phyloP scores from a whole-genome alignment of 768 basidiomycete species.

The Trametes villosa region DNA sequence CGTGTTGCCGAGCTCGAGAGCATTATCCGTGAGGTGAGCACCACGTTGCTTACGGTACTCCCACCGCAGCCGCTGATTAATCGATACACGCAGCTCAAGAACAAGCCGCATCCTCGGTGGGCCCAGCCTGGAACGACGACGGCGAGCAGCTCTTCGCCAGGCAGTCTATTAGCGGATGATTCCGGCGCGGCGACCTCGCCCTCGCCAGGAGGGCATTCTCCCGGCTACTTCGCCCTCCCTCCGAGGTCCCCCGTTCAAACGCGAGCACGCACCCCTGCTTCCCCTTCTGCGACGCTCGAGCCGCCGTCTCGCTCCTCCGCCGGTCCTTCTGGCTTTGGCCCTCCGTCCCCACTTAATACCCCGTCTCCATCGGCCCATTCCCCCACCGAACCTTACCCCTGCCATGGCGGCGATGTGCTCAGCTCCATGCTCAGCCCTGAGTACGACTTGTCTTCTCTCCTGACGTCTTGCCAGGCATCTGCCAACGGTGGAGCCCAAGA shows the following conservation, averaged over 20 bases:
- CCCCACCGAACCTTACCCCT: slow-evolving; percentile 20
- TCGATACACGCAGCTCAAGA: slow-evolving; percentile 55
- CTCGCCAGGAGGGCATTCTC: background rate
- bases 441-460: slow-evolving; percentile 29
- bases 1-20: slow-evolving; percentile 84
- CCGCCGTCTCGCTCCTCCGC: background rate
- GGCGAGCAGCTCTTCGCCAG: background rate
- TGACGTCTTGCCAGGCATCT: slow-evolving; percentile 25
- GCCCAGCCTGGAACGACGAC: slow-evolving; percentile 31
- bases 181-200: background rate
- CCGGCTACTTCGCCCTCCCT: slow-evolving; percentile 8
- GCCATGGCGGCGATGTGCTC: slow-evolving; percentile 5
- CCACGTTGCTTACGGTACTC: background rate
- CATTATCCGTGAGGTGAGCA: slow-evolving; percentile 72
- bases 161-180: background rate
- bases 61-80: background rate
- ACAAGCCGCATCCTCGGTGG: slow-evolving; percentile 75
- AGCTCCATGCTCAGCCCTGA: slow-evolving; percentile 18
- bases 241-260: background rate
- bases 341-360: slow-evolving; percentile 29
- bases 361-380: slow-evolving; percentile 29
- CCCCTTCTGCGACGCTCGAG: slow-evolving; percentile 15
- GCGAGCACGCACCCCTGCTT: slow-evolving; percentile 9
- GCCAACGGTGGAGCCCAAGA: slow-evolving; percentile 17
- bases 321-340: slow-evolving; percentile 10